These are phyloP conservation scores for Pseudogymnoascus sp. DNA, from an alignment of 2,329 filamentous ascomycete species.

Conservation along the genomic window DNA sequence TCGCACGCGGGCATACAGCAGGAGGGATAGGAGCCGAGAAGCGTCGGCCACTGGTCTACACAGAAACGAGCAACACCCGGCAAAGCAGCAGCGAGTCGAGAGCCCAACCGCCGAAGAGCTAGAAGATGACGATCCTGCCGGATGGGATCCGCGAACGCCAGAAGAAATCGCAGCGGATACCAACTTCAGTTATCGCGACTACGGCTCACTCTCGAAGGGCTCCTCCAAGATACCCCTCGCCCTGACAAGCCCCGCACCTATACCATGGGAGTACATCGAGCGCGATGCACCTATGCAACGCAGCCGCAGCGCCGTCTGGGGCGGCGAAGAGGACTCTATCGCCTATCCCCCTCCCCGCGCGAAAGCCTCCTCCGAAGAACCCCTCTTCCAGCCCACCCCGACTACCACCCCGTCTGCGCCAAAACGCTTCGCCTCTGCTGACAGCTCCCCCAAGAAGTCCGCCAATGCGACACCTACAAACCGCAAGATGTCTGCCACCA, in stretches of 20 bases:
- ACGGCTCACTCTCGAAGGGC: conserved; percentile 48
- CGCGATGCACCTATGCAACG: conserved; percentile 63
- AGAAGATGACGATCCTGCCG: conserved; percentile 35
- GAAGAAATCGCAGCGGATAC: conserved; percentile 66
- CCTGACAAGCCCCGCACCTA: conserved; percentile 69
- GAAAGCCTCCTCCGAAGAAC: conserved; percentile 60
- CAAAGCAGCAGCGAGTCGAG: conserved; percentile 30
- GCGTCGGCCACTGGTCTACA: conserved; percentile 23
- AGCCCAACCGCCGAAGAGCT: conserved; percentile 35
- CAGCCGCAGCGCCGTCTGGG: conserved; percentile 46
- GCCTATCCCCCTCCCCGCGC: conserved; percentile 56
- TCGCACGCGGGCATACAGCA: conserved; percentile 46
- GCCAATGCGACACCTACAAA: conserved; percentile 13
- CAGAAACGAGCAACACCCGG: conserved; percentile 42
- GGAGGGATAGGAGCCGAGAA: conserved; percentile 37
- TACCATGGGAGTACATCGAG: conserved; percentile 64
- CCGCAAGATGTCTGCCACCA: conserved; percentile 18
- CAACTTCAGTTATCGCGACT: conserved; percentile 43
- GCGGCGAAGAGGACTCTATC: conserved; percentile 51
- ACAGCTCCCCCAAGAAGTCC: conserved; percentile 49
- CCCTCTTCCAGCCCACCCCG: conserved; percentile 46
- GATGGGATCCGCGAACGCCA: conserved; percentile 68
- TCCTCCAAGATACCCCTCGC: conserved; percentile 82
- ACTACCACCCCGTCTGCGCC: conserved; percentile 29
- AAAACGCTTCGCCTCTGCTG: conserved; percentile 26